Percentiles rank a stretch among this genome's conserved stretches.
Conservation (phyloP, 768 basidiomycete species). For the Galerina sulciceps region DNA sequence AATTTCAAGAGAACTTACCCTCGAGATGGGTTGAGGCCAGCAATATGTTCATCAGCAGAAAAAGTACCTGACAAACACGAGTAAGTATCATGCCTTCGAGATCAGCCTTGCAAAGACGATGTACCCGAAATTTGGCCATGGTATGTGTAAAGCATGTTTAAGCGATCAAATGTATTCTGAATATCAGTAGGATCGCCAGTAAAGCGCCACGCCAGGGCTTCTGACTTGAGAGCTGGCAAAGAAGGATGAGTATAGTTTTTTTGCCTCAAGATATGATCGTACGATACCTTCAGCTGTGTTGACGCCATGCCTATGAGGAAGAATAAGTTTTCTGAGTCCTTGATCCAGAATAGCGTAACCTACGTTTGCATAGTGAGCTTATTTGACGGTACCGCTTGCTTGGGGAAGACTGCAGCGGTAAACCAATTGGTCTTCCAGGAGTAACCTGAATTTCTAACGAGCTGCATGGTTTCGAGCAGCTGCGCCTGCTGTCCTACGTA, state of each 20-base stretch:
- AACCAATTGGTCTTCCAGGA: slow-evolving; percentile 49
- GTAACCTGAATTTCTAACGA: slow-evolving; percentile 40
- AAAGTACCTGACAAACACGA: slow-evolving; percentile 36
- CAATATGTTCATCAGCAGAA: slow-evolving; percentile 44
- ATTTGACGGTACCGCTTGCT: slow-evolving; percentile 29
- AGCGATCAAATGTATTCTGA: slow-evolving; percentile 40
- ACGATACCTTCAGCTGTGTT: slow-evolving; percentile 40
- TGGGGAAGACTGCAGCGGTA: slow-evolving; percentile 38
- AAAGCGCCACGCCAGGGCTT: slow-evolving; percentile 45
- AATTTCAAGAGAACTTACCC: slow-evolving; percentile 28
- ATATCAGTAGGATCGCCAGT: slow-evolving; percentile 42
- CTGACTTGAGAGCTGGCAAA: slow-evolving; percentile 40
- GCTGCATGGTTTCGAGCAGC: slow-evolving; percentile 45
- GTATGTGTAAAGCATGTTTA: slow-evolving; percentile 41
- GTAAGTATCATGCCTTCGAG: not conserved
- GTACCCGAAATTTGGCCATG: slow-evolving; percentile 38
- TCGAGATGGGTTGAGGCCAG: slow-evolving; percentile 44
- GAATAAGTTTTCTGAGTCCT: not conserved
- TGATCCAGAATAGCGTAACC: slow-evolving; percentile 5
- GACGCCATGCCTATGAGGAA: slow-evolving; percentile 38
- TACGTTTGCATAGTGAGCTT: slow-evolving; percentile 36
- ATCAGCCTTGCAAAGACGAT: not conserved
- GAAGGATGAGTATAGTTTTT: not conserved
- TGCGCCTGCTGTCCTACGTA: slow-evolving; percentile 35
- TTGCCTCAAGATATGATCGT: not conserved